A percentile compares a stretch with the other conserved stretches of the same genome.
These are phyloP conservation scores for Sindora glabra DNA, from an alignment of 306 rosid species.

Conservation along the genomic window DNA sequence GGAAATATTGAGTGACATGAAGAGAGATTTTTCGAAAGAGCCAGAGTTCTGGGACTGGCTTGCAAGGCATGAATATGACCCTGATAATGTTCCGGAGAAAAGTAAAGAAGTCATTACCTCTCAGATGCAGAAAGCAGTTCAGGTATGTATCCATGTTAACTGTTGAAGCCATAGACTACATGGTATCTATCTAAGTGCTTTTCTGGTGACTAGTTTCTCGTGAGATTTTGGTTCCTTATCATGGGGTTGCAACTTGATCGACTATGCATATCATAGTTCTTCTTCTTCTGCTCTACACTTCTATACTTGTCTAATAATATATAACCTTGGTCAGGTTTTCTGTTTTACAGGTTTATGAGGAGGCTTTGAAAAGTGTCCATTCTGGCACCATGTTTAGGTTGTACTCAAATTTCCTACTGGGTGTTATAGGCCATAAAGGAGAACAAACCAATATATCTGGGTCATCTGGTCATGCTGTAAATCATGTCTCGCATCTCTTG, in stretches of 20 bases:
- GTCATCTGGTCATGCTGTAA: slow-evolving; percentile 14
- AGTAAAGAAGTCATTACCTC: slow-evolving; percentile 35
- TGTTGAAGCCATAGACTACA: neutral
- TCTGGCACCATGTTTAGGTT: slow-evolving; percentile 41
- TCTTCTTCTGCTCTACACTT: neutral
- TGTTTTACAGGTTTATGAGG: slow-evolving; percentile 68
- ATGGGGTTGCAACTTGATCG: neutral
- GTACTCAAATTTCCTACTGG: slow-evolving; percentile 50
- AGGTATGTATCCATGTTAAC: slow-evolving; percentile 43
- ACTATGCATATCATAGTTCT: neutral
- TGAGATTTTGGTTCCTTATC: neutral
- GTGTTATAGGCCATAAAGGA: slow-evolving; percentile 28
- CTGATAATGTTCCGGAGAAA: slow-evolving; percentile 23
- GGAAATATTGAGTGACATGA: slow-evolving; percentile 59
- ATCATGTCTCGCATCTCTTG: slow-evolving; percentile 37
- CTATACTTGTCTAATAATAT: slow-evolving; percentile 11
- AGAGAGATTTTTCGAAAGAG: slow-evolving; percentile 52
- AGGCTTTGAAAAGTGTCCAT: slow-evolving; percentile 56
- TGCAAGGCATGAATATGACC: slow-evolving; percentile 51
- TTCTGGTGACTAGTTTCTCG: neutral
- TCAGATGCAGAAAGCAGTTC: slow-evolving; percentile 47
- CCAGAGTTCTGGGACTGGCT: slow-evolving; percentile 94
- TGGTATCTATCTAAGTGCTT: neutral
- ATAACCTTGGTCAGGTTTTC: slow-evolving; percentile 5
- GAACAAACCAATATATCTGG: slow-evolving; percentile 26